Conservation (phyloP, 208 protist genomes). For the Acanthamoeba lenticulata region DNA sequence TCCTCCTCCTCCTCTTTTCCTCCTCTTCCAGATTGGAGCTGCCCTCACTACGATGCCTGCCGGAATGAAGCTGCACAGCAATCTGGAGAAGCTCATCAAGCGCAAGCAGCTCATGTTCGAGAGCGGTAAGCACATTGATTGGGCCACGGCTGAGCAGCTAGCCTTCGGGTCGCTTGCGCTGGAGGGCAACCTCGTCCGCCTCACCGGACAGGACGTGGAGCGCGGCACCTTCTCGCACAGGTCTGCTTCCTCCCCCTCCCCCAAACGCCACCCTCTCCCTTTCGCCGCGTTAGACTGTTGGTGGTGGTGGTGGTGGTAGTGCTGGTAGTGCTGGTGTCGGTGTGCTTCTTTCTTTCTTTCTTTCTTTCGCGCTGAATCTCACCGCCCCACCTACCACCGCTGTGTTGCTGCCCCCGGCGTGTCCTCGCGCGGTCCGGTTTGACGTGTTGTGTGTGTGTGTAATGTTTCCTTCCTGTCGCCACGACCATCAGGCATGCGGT, state of each 20-base stretch:
- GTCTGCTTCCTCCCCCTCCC: background rate
- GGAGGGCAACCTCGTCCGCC: conserved; percentile 95
- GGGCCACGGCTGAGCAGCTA: conserved; percentile 95
- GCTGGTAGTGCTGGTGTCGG: no score
- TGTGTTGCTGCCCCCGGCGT: no score
- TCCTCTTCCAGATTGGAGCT: background rate
- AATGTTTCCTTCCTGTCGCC: no score
- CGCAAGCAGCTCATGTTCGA: conserved; percentile 88
- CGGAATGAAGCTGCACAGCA: background rate
- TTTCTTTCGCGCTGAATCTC: no score
- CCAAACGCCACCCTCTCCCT: no score
- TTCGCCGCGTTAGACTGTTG: no score
- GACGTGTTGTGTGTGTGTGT: no score
- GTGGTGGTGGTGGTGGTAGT: no score
- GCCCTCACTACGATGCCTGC: background rate
- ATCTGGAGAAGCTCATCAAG: conserved; percentile 80
- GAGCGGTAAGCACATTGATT: conserved; percentile 89
- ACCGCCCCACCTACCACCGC: no score
- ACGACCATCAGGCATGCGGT: conserved; percentile 91
- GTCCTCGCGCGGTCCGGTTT: no score
- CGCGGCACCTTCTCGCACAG: conserved; percentile 95
- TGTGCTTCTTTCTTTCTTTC: no score
- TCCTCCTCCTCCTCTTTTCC: background rate
- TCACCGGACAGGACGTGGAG: conserved; percentile 95
- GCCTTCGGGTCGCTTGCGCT: conserved; percentile 95